Evolutionary conservation across 345 rosid species (phyloP).

Genomic region (Salix dunnii): DNA sequence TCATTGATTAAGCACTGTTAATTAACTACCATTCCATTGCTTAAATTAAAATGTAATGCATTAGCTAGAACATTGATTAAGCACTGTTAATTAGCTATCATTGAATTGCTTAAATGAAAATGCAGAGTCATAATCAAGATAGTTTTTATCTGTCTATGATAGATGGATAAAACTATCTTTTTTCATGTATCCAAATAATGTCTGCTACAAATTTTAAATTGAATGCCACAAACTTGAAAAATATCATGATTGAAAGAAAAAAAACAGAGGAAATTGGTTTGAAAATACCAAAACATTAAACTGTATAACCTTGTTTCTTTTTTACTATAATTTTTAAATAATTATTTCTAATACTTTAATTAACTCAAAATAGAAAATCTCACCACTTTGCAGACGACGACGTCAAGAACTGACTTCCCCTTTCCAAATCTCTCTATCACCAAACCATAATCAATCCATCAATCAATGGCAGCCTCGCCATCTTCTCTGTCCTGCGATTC

Average conservation of each 20-base stretch:
- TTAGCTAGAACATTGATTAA: background rate
- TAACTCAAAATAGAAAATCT: no score
- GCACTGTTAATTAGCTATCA: no score
- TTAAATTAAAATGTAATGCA: background rate
- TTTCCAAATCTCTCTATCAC: background rate
- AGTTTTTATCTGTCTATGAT: background rate
- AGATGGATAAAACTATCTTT: no score
- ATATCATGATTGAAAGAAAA: no score
- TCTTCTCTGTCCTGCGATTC: constrained; percentile 43
- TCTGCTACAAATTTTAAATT: no score
- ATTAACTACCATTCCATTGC: background rate
- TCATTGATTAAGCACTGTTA: background rate
- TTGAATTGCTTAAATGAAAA: background rate
- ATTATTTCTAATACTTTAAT: no score
- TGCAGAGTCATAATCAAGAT: background rate
- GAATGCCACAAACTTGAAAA: no score
- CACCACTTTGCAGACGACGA: background rate
- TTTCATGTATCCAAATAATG: no score
- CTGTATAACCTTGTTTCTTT: no score
- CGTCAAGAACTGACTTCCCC: background rate
- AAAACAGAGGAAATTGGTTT: no score
- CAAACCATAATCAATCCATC: background rate
- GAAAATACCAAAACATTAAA: no score
- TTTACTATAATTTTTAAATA: no score
- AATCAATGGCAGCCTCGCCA: constrained; percentile 71